Conservation (phyloP, 768 basidiomycete genomes). For the Boletus rubropictus region DNA sequence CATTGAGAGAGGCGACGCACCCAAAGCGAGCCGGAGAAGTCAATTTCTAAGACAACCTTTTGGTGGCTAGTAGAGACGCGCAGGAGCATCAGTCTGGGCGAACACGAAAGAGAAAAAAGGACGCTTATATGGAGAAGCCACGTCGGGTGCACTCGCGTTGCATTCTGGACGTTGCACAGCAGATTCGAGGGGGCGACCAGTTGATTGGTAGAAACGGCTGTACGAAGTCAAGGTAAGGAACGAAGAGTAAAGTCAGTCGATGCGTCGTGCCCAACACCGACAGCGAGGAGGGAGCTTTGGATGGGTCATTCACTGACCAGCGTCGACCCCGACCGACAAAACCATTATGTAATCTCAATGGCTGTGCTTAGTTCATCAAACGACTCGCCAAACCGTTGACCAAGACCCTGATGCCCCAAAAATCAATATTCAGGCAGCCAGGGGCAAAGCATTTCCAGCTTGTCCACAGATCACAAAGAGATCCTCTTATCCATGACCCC, state of each 20-base stretch:
- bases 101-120: slow-evolving; percentile 23
- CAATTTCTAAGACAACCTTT: slow-evolving; percentile 90
- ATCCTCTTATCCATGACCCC: slow-evolving; percentile 91
- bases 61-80: slow-evolving; percentile 84
- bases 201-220: neutral
- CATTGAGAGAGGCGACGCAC: slow-evolving; percentile 40
- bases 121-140: slow-evolving; percentile 87
- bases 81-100: slow-evolving; percentile 40
- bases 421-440: slow-evolving; percentile 86
- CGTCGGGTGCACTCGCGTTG: slow-evolving; percentile 75
- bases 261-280: slow-evolving; percentile 16
- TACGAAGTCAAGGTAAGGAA: slow-evolving; percentile 2
- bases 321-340: slow-evolving; percentile 27
- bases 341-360: slow-evolving; percentile 26
- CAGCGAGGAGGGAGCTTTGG: slow-evolving; percentile 17
- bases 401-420: slow-evolving; percentile 53
- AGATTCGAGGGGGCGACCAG: slow-evolving; percentile 1
- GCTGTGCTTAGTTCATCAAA: neutral
- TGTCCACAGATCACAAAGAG: slow-evolving; percentile 91
- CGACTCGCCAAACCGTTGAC: no score
- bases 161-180: slow-evolving; percentile 34
- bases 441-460: slow-evolving; percentile 93
- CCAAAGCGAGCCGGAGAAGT: slow-evolving; percentile 83
- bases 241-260: slow-evolving; percentile 5
- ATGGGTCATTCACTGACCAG: slow-evolving; percentile 21